These are phyloP conservation scores for Boletus sp. DNA, from an alignment of 768 basidiomycete species.

Conservation along the genomic window DNA sequence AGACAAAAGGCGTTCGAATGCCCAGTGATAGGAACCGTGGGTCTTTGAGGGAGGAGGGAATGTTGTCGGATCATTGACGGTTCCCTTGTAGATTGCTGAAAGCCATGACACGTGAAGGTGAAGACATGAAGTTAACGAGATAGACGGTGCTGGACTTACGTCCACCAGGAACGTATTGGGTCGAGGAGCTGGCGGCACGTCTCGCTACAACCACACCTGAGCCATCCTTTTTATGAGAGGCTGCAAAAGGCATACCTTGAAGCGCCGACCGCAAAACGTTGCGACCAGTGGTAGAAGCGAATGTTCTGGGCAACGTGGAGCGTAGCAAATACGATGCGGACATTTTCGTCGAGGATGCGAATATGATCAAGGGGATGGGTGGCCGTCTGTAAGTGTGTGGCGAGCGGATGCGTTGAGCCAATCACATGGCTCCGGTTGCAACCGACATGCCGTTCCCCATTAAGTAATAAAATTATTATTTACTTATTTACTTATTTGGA, in stretches of 20 bases:
- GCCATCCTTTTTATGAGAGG: not conserved
- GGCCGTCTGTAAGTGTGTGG: not conserved
- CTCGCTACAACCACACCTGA: constrained; percentile 32
- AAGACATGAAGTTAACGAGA: not conserved
- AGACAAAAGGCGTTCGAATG: constrained; percentile 90
- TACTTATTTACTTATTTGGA: not conserved
- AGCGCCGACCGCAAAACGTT: constrained; percentile 37
- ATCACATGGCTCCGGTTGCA: constrained; percentile 16
- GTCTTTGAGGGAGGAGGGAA: constrained; percentile 79
- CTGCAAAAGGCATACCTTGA: constrained; percentile 34
- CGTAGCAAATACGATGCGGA: constrained; percentile 48
- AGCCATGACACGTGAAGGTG: not conserved
- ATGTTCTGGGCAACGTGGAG: constrained; percentile 44
- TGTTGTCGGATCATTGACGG: constrained; percentile 90
- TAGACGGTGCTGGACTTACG: constrained; percentile 43
- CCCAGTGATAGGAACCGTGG: constrained; percentile 89
- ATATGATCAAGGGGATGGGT: not conserved
- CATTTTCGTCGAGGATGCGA: constrained; percentile 32
- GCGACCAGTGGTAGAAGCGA: constrained; percentile 38
- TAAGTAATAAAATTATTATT: not conserved
- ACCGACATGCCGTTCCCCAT: not conserved
- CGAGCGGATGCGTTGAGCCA: constrained; percentile 5
- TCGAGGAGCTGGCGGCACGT: constrained; percentile 34
- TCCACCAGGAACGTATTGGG: constrained; percentile 63
- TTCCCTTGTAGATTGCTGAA: constrained; percentile 81